Conservation (phyloP, 1,284 basidiomycete genomes). For the Puccinia brachypodii region DNA sequence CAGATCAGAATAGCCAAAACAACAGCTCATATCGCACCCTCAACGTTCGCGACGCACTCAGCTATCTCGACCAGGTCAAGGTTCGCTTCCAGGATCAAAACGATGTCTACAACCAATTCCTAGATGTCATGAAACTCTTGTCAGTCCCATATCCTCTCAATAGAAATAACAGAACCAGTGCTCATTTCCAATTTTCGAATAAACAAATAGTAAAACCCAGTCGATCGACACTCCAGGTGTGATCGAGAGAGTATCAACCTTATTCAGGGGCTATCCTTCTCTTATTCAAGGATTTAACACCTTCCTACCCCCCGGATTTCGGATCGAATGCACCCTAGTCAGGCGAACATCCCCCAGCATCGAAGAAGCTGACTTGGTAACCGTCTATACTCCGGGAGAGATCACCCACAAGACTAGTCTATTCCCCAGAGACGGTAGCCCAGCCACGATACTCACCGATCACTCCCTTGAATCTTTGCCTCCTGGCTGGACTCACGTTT, state of each 20-base stretch:
- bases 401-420: constrained; percentile 37
- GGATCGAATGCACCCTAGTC: constrained; percentile 55
- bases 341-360: not conserved
- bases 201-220: constrained; percentile 29
- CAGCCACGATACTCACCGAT: constrained; percentile 25
- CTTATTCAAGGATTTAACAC: constrained; percentile 59
- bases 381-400: constrained; percentile 42
- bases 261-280: constrained; percentile 58
- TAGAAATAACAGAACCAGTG: not conserved
- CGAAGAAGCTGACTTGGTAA: constrained; percentile 36
- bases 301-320: constrained; percentile 58
- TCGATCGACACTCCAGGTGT: constrained; percentile 58
- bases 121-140: constrained; percentile 49
- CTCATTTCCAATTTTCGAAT: not conserved
- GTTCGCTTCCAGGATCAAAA: constrained; percentile 48
- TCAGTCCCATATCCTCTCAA: not conserved
- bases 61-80: constrained; percentile 49
- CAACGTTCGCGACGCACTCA: constrained; percentile 46
- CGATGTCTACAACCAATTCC: constrained; percentile 47
- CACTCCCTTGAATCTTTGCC: constrained; percentile 8
- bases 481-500: constrained; percentile 25
- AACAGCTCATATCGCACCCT: constrained; percentile 40
- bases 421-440: constrained; percentile 44
- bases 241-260: constrained; percentile 58
- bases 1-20: not conserved